These are phyloP conservation scores for Phyllosticta citribraziliensis DNA, from an alignment of 2,329 filamentous ascomycete species.

Conservation along the genomic window DNA sequence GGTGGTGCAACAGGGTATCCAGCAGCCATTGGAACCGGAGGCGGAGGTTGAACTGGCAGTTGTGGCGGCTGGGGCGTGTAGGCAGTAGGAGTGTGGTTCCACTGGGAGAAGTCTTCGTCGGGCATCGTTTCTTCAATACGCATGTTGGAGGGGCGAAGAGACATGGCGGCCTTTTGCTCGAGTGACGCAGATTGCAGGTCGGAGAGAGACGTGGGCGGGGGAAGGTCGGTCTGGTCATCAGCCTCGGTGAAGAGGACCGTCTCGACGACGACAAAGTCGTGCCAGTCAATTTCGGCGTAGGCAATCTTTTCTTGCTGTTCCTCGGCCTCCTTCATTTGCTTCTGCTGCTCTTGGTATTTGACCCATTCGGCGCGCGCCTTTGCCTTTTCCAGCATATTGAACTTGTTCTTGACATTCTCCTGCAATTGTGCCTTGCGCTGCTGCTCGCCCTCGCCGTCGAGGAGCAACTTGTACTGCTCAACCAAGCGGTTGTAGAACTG, in stretches of 20 bases:
- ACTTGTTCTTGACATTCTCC: constrained; percentile 68
- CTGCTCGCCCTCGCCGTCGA: constrained; percentile 62
- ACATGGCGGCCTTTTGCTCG: constrained; percentile 88
- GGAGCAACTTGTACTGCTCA: constrained; percentile 80
- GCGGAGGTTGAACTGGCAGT: constrained; percentile 19
- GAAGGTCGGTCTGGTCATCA: constrained; percentile 78
- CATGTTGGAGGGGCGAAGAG: constrained; percentile 62
- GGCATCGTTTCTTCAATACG: constrained; percentile 95
- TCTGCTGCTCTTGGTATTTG: constrained; percentile 75
- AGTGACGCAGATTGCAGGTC: constrained; percentile 91
- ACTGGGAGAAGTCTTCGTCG: constrained; percentile 21
- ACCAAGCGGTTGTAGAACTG: constrained; percentile 89
- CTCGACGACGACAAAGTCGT: constrained; percentile 92
- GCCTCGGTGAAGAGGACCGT: constrained; percentile 85
- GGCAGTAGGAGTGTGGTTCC: constrained; percentile 21
- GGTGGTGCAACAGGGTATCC: constrained; percentile 23
- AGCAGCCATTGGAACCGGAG: constrained; percentile 19
- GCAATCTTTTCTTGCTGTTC: constrained; percentile 68
- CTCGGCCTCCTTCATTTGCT: constrained; percentile 79
- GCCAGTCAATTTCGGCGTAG: constrained; percentile 91
- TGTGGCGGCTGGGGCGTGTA: constrained; percentile 20
- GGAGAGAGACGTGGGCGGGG: constrained; percentile 77
- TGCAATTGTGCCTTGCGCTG: constrained; percentile 64
- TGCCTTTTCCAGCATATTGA: constrained; percentile 67
- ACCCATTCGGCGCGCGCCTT: constrained; percentile 81